Percentiles rank a stretch among this genome's conserved stretches.
phyloP scores from a whole-genome alignment of 768 basidiomycete species.

The Mycena crocata region DNA sequence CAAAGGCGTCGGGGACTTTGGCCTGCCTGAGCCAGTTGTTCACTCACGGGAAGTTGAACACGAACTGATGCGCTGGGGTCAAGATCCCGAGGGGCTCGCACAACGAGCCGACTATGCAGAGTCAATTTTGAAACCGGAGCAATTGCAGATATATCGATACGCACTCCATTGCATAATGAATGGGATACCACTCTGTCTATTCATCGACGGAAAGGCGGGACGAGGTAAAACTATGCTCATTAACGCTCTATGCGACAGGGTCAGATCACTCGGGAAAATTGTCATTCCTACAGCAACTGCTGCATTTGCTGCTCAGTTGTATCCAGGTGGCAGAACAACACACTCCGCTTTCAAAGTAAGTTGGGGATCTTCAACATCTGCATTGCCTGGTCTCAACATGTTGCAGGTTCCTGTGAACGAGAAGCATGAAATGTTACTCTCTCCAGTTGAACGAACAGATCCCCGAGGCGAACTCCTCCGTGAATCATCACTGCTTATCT shows the following conservation, averaged over 20 bases:
- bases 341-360: constrained; percentile 53
- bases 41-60: constrained; percentile 38
- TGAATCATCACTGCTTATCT: constrained; percentile 42
- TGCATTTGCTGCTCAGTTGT: constrained; percentile 52
- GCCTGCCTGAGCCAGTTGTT: constrained; percentile 41
- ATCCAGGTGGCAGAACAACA: constrained; percentile 49
- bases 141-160: constrained; percentile 23
- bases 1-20: constrained; percentile 38
- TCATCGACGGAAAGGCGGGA: constrained; percentile 55
- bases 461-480: constrained; percentile 47
- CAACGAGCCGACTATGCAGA: constrained; percentile 20
- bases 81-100: background rate
- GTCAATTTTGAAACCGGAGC: constrained; percentile 20
- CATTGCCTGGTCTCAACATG: background rate
- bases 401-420: constrained; percentile 48
- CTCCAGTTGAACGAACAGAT: constrained; percentile 42
- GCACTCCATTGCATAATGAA: constrained; percentile 9
- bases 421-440: constrained; percentile 43
- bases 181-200: constrained; percentile 35
- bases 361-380: background rate
- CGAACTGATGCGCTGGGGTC: constrained; percentile 40
- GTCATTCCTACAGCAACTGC: constrained; percentile 51
- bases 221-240: constrained; percentile 54
- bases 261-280: constrained; percentile 43
- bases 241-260: constrained; percentile 45